These are phyloP conservation scores for Dothistroma septosporum DNA, from an alignment of 2,329 filamentous ascomycete genomes.

Conservation along the genomic window DNA sequence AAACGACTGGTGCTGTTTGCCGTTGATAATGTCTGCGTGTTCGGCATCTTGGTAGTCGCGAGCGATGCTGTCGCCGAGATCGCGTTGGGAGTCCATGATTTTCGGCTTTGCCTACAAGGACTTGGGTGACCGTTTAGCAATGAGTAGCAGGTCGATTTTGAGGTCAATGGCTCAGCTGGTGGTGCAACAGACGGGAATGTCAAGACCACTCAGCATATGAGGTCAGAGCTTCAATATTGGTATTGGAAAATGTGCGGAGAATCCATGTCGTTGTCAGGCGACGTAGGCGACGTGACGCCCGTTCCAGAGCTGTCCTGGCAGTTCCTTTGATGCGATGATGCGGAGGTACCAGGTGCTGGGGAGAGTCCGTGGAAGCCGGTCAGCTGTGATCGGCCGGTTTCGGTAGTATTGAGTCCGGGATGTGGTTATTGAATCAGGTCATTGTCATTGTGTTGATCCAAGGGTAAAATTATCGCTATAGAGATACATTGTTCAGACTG, in stretches of 20 bases:
- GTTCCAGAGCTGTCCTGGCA: neutral
- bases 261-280: neutral
- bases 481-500: neutral
- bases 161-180: neutral
- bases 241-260: neutral
- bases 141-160: neutral
- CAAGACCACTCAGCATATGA: neutral
- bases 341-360: neutral
- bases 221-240: neutral
- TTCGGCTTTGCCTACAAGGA: neutral
- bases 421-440: neutral
- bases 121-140: neutral
- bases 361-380: neutral
- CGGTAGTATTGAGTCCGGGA: neutral
- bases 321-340: neutral
- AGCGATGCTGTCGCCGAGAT: slow-evolving; percentile 16
- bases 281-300: neutral
- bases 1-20: slow-evolving; percentile 4
- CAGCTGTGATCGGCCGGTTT: neutral
- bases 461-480: neutral
- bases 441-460: neutral
- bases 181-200: neutral
- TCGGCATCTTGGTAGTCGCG: slow-evolving; percentile 17
- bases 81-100: slow-evolving; percentile 4
- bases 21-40: slow-evolving; percentile 6